Conservation (phyloP, 495 filamentous ascomycete genomes). For the Platismatia glauca region DNA sequence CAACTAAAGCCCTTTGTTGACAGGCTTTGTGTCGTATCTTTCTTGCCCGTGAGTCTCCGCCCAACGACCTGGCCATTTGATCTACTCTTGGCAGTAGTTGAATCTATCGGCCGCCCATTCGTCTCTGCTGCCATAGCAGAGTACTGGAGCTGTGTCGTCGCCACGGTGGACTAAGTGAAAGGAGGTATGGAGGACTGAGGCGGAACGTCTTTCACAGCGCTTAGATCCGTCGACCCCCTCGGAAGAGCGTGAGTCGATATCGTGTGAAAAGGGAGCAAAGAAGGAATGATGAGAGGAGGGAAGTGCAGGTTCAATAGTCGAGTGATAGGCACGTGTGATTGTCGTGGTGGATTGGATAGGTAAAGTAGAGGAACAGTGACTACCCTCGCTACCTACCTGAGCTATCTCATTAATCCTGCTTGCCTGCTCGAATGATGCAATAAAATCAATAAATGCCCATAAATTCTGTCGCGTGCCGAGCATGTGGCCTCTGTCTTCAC, state of each 20-base stretch:
- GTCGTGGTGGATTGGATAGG: not conserved
- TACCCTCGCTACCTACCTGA: too few relatives aligned
- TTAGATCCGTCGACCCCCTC: not conserved
- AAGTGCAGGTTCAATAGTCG: not conserved
- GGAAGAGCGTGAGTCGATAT: not conserved
- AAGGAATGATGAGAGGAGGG: not conserved
- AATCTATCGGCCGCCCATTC: constrained; percentile 22
- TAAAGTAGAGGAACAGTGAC: not conserved
- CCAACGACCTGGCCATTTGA: constrained; percentile 20
- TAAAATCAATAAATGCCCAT: too few relatives aligned
- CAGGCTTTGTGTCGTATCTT: constrained; percentile 21
- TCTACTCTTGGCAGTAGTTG: constrained; percentile 13
- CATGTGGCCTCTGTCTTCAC: not conserved
- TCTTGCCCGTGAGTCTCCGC: constrained; percentile 2
- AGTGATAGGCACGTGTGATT: not conserved
- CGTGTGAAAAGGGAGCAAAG: not conserved
- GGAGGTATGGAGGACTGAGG: not conserved
- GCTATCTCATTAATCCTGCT: not conserved
- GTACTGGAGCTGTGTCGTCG: constrained; percentile 12
- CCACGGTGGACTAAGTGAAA: not conserved
- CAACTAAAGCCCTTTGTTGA: constrained; percentile 46
- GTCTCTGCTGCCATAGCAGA: constrained; percentile 21
- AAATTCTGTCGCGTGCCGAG: constrained; percentile 1
- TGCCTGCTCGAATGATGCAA: not conserved
- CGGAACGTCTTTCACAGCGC: not conserved